Percentiles rank a stretch among this genome's conserved stretches.
Conservation (phyloP, 1,284 basidiomycete genomes). For the Rhodotorula sp. region DNA sequence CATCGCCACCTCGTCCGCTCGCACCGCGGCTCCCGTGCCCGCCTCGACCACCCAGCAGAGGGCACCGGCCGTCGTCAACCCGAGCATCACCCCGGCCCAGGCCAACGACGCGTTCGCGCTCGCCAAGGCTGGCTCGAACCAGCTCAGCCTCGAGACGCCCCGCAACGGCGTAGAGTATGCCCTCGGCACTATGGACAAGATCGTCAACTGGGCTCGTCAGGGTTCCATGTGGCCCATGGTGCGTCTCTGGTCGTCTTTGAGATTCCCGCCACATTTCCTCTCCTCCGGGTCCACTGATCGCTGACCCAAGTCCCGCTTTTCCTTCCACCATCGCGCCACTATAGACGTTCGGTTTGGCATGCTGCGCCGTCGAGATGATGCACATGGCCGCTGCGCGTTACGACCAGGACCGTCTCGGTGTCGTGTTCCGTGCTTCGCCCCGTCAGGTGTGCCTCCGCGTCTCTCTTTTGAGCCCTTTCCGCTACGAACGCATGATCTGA, state of each 20-base stretch:
- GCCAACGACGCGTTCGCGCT: conserved; percentile 39
- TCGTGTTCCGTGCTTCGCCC: conserved; percentile 97
- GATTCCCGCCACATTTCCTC: neutral
- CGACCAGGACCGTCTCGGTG: conserved; percentile 95
- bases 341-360: conserved; percentile 73
- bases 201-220: conserved; percentile 96
- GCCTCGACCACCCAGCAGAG: neutral
- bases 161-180: conserved; percentile 83
- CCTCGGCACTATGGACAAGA: conserved; percentile 90
- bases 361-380: conserved; percentile 88
- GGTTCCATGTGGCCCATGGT: conserved; percentile 99
- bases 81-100: conserved; percentile 5
- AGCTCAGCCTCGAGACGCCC: conserved; percentile 80
- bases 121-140: conserved; percentile 75
- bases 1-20: conserved; percentile 28
- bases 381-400: conserved; percentile 98
- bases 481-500: rapidly evolving
- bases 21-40: conserved; percentile 7
- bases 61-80: neutral
- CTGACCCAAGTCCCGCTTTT: neutral
- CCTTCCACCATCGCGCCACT: neutral
- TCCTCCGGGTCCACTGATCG: too few species aligned
- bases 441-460: conserved; percentile 53
- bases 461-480: neutral
- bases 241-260: neutral